Evolutionary conservation across 2,329 filamentous ascomycete genomes (phyloP).

Genomic region (Aspergillus versicolor): DNA sequence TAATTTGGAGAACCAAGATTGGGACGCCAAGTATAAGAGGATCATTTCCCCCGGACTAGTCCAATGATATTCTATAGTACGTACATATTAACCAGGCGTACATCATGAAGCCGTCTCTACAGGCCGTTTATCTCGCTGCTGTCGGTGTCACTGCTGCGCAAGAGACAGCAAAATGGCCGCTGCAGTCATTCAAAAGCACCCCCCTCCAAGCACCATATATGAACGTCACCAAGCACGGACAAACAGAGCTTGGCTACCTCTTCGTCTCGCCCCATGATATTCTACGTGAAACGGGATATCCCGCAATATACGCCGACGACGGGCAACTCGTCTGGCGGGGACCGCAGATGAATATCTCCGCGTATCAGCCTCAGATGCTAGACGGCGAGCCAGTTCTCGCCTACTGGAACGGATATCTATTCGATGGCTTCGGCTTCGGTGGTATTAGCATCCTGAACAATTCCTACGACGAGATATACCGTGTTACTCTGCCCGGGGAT

Average conservation of each 20-base stretch:
- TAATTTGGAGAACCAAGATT: no score
- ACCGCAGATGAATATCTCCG: conserved; percentile 15
- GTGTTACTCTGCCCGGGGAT: background rate
- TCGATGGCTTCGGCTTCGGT: conserved; percentile 20
- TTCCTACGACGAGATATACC: background rate
- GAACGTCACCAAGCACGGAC: conserved; percentile 24
- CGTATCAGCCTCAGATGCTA: conserved; percentile 20
- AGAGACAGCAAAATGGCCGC: conserved; percentile 14
- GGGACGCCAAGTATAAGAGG: no score
- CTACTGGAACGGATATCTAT: conserved; percentile 24
- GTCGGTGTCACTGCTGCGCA: no score
- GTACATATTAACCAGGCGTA: no score
- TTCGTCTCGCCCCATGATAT: conserved; percentile 18
- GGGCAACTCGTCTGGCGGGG: conserved; percentile 29
- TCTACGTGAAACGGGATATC: background rate
- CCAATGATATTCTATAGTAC: no score
- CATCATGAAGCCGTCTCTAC: no score
- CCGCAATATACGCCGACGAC: conserved; percentile 26
- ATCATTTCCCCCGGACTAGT: no score
- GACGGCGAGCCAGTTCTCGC: conserved; percentile 22
- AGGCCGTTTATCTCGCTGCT: no score
- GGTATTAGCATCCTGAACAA: background rate
- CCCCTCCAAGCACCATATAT: conserved; percentile 15
- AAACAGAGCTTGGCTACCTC: conserved; percentile 24
- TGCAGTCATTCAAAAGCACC: conserved; percentile 20